Conservation (phyloP, 345 rosid genomes). For the Gossypium ekmanianum region DNA sequence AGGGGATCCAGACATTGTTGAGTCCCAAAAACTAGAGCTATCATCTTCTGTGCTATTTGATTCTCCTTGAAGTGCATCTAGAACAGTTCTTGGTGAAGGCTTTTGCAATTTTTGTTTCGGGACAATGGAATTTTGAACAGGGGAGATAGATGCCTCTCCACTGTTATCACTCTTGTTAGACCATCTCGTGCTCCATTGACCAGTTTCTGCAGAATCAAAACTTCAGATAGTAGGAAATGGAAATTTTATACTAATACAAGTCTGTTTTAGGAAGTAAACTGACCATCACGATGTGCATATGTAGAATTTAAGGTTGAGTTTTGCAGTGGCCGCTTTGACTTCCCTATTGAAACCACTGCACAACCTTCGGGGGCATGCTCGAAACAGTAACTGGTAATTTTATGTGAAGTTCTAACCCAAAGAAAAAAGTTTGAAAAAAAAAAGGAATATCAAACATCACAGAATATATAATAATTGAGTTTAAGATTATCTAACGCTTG, state of each 20-base stretch:
- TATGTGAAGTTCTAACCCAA: slow-evolving; percentile 39
- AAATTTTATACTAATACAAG: not conserved
- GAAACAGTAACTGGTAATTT: slow-evolving; percentile 46
- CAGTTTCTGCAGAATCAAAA: slow-evolving; percentile 22
- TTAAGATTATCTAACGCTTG: not conserved
- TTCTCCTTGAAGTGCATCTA: slow-evolving; percentile 49
- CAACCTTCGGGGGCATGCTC: slow-evolving; percentile 59
- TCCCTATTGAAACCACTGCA: slow-evolving; percentile 64
- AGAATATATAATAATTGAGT: not conserved
- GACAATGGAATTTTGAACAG: slow-evolving; percentile 15
- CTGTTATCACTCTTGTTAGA: slow-evolving; percentile 14
- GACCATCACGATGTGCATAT: slow-evolving; percentile 42
- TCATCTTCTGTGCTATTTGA: slow-evolving; percentile 58
- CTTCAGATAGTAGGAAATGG: not conserved
- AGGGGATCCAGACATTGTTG: slow-evolving; percentile 43
- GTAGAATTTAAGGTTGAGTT: slow-evolving; percentile 26
- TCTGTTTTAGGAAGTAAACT: not conserved
- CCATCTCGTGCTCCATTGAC: slow-evolving; percentile 30
- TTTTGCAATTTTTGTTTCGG: slow-evolving; percentile 26
- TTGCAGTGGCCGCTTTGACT: slow-evolving; percentile 25
- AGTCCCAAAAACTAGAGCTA: slow-evolving; percentile 43
- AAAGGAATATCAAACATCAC: not conserved
- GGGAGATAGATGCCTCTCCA: slow-evolving; percentile 17
- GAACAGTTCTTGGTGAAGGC: slow-evolving; percentile 57
- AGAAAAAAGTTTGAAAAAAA: not conserved